Conservation (phyloP, 441 rosid species). For the Syzygium syzygioides region DNA sequence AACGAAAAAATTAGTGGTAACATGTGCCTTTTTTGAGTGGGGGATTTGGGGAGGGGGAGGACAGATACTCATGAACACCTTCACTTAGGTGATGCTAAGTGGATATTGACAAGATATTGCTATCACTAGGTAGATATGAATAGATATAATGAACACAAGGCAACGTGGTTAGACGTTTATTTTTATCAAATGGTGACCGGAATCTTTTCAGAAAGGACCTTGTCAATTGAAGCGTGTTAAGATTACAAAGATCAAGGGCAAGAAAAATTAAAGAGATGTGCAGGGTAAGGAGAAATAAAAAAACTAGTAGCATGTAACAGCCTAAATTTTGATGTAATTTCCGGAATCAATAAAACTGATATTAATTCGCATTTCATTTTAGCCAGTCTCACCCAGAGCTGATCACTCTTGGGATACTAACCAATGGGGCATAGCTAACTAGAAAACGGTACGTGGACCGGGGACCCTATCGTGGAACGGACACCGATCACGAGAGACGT, state of each 20-base stretch:
- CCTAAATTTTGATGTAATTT: too few species aligned
- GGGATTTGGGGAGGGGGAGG: neutral
- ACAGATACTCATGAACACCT: neutral
- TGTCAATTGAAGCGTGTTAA: neutral
- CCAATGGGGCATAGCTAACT: too few species aligned
- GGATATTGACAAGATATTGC: neutral
- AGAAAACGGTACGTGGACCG: too few species aligned
- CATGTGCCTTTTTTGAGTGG: neutral
- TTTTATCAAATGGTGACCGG: neutral
- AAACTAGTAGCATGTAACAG: neutral
- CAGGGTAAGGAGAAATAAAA: neutral
- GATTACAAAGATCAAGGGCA: neutral
- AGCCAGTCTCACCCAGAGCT: too few species aligned
- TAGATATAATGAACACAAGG: neutral
- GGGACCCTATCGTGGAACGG: too few species aligned
- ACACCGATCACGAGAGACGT: too few species aligned
- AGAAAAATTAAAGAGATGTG: neutral
- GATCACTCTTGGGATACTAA: too few species aligned
- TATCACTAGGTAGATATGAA: neutral
- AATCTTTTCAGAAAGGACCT: neutral
- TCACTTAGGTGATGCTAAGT: neutral
- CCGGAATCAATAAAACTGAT: too few species aligned
- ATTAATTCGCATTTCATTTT: too few species aligned
- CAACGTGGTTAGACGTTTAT: neutral
- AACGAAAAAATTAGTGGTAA: neutral